Evolutionary conservation across 768 basidiomycete species (phyloP), one percentile per base, ranked within the genome.

Genomic region (Cystofilobasidium ferigula): DNA sequence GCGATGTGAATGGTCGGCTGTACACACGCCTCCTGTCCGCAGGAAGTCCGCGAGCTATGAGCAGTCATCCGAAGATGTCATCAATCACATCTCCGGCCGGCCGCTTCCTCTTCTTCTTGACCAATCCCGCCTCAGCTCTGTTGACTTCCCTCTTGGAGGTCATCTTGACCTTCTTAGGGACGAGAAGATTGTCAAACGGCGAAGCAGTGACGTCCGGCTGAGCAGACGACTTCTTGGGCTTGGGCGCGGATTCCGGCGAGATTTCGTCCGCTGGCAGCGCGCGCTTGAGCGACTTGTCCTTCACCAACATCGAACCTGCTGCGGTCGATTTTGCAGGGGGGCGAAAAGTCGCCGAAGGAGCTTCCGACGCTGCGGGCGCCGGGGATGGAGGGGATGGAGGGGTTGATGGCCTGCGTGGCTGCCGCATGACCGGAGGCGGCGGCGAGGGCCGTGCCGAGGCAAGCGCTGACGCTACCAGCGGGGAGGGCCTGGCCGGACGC

Each of bases 41-140:
- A 42, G 20, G 40, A 42, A 42, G 40, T 42, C 40, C 40, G 10
- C 20, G 40, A 20, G 22, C 26, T 20, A 42, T 7, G 8, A 20
- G n/a, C 8, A n/a, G 2, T 54, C 51, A 64, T 24, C 63, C 63
- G 20, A 64, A 64, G 43, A 64, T 64, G 38, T 59, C 63, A n/a
- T 64, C 63, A 12, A 64, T 51, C 34, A 59, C 63, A 28, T 64
- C 57, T 32, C 63, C 43, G 13, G 18, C 36, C 22, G 26, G n/a
- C 63, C 38, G 56, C 63, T 64, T 64, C 43, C 58, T 64, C 48
- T 64, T 53, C 32, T 59, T 38, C 13, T 22, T 30, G 40, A 20
- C 56, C 7, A 18, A 22, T 8, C 22, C 32, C 28, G 14, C 40
- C 34, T 36, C 32, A 2, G 7, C 35, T 20, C 57, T 9, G 57